Evolutionary conservation across 1,139 yeast genomes (phyloP), one percentile per base, ranked within the genome.

Genomic region (Kodamaea arcana): DNA sequence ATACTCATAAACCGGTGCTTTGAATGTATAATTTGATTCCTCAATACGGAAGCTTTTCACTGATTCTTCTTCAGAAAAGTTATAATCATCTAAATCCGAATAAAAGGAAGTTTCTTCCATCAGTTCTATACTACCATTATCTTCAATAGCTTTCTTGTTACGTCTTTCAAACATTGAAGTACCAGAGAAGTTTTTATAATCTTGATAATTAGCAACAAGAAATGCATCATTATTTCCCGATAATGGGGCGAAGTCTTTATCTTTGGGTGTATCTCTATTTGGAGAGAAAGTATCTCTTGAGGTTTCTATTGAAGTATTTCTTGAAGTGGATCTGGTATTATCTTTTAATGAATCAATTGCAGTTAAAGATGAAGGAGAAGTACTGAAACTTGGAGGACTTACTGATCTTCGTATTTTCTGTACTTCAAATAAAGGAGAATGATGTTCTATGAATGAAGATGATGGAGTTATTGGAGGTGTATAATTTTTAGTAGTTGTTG

Each of bases 111-210:
- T 17, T 9, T 58, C 47, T 10, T 52, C 45, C 26, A 51, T 47
- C n/a, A 57, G 50, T 17, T 53, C 48, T 7, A 42, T 36, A 16
- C 42, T 39, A 24, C 46, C 54, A 7, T 46, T 48, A 15, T 44
- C 38, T 22, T 41, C 43, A 7, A 9, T 18, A 18, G 22, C 6
- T 18, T 25, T 12, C 17, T 12, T 15, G 17, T 10, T 12, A 8
- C 28, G 12, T 25, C 17, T 12, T 5, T 25, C 26, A 24, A 38
- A 33, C 30, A 51, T 35, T 4, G 63, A 48, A 13, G 68, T 60
- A 3, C 66, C 67, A 10, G 66, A 56, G 40, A 60, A 60, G 39
- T 61, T 61, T 38, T 50, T 58, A 39, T 52, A 60, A 30, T 54
- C 52, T 12, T 50, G 41, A 13, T 49, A 45, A 35, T 57, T 59